Base-by-base conservation (phyloP, 2,329 filamentous ascomycete species). In the Fusarium brevicatenulatum region DNA sequence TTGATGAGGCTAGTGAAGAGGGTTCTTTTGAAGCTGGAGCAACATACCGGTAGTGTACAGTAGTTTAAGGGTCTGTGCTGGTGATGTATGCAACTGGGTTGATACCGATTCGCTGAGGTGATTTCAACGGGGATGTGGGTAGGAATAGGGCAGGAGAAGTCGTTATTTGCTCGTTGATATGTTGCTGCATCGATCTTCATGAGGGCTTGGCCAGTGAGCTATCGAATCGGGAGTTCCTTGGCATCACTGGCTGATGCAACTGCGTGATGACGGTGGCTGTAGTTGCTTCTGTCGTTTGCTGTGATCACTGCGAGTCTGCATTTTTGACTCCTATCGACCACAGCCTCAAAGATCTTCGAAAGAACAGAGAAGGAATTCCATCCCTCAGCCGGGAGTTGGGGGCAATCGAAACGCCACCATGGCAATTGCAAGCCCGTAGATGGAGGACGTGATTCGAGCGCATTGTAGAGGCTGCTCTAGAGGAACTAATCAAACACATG, bases 61-160 rank as follows among this genome's bases (percentile, higher is more conserved):
- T 34, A 66, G 56, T 52, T 58, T 58, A 52, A 39, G n/a, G 60
- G 63, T 49, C 65, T 68, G 65, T 67, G 54, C 63, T 67, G 54
- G 40, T 30, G 21, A 43, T 36, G 15, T 54, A 42, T 28, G 32
- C 34, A 50, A 46, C 46, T 69, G 66, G 66, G 16, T 21, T 58
- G 40, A 57, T 69, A 69, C 66, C 65, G 65, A 69, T 69, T 69
- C 66, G 66, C 52, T 65, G 39, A 63, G 36, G 21, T 43, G 58
- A 65, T 28, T 57, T 43, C 18, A 36, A 40, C 13, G 19, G 37
- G n/a, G 47, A n/a, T 50, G 46, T 42, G 15, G 49, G 44, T 25
- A 25, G 49, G 44, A 32, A 57, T 25, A 36, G 15, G 44, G 36
- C 50, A 44, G 65, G 21, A 68, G 23, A 40, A 40, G 39, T 15